Evolutionary conservation across 179 eudicot genomes (phyloP), one percentile per base, ranked within the genome.

Genomic region (Silene coronaria): DNA sequence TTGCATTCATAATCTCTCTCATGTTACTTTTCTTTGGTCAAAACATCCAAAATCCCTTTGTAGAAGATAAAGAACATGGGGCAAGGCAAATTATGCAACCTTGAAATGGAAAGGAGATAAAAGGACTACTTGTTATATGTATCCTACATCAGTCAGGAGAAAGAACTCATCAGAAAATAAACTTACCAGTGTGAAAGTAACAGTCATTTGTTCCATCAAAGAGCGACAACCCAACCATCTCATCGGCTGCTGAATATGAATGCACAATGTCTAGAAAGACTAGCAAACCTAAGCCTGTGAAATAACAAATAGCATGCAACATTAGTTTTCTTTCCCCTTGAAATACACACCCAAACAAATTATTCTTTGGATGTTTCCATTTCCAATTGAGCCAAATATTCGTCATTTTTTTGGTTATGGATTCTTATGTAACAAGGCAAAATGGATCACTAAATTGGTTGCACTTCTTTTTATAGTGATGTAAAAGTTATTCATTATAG

Each of bases 141-240:
- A 16, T 17, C 3, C 12, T n/a, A 70, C 23, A 71, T 59, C 22
- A 62, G 66, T 60, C 11, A 9, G 8, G 26, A 27, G 59, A 30
- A 14, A 28, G 36, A 71, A 24, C n/a, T 6, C 22, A 21, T 73
- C 11, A 62, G 24, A 36, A 75, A 55, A n/a, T 14, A 66, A 32
- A 42, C 51, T 77, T 89, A 95, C 99, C 99, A 28, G 96, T 81
- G 82, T 95, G 99, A 75, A 95, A 95, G 83, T 81, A 95, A 86
- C 99, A 95, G 80, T 95, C 99, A 74, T 93, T 95, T 87, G 97
- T 84, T 80, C 97, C 99, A 78, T 95, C 99, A 86, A 85, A 95
- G 74, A 84, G 90, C 16, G 97, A 91, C 76, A 95, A 82, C 13
- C 99, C 99, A 82, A 95, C 91, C 97, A 93, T 89, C 90, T 95